Base-by-base conservation (phyloP, 2,329 filamentous ascomycete genomes). In the Nakataea oryzae region DNA sequence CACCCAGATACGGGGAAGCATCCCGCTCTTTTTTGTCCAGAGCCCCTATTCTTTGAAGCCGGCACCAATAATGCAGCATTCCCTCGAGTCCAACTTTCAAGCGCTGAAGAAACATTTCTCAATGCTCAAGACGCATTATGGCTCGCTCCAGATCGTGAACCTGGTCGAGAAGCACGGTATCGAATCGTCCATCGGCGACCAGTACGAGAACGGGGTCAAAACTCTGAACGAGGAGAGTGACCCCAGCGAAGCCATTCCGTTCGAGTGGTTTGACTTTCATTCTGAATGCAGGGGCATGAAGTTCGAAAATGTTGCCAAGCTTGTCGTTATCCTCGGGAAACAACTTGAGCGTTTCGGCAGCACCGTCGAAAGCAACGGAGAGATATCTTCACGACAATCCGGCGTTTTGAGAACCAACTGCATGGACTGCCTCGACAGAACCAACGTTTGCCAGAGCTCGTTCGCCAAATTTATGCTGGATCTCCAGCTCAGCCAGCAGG, bases 261-360 rank as follows among this genome's bases (percentile, higher is more conserved):
- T 96, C 69, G 91, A 96, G 71, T 99, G 95, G 95, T 99, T 97
- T 69, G 95, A 99, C 71, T 99, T 99, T 69, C 95, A 97, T 72
- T 82, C 86, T 24, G 90, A 90, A 30, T 97, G 95, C 70, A 88
- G 91, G 21, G 95, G 95, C 0, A 97, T 99, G 93, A 96, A 91
- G 68, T 99, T 97, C 70, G 93, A 97, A 70, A 97, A 97, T 63
- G 93, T 97, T 14, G 89, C 86, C 62, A 79, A 88, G 30, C 81
- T 99, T 1, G 81, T 99, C 61, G 82, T 91, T 58, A 86, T 79
- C 0, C 74, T 97, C 4, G 83, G 83, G 30, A 75, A 80, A 4
- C 86, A 83, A n/a, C 77, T 97, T 13, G 85, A 89, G 56, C 78
- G 80, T 5, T 85, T 88, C 57, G 87, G 90, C 1, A 92, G 90